These are phyloP conservation scores for Cryptosporidium felis DNA, from an alignment of 169 alveolate genomes.

Conservation along the genomic window DNA sequence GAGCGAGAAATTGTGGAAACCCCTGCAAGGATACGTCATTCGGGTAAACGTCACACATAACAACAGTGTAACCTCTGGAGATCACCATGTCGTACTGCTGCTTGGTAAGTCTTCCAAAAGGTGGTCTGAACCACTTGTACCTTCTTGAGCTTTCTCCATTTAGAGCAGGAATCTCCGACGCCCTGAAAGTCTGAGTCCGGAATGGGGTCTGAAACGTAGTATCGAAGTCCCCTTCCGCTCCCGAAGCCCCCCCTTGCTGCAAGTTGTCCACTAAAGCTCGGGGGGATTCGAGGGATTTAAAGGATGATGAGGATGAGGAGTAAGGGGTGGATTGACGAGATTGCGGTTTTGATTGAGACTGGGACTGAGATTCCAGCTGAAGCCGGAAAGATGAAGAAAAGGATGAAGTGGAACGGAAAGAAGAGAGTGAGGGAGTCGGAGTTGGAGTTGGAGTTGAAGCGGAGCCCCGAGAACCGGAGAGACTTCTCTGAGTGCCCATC, in stretches of 20 bases:
- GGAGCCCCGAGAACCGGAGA: neutral
- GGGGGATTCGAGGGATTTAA: neutral
- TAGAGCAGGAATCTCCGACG: too few relatives aligned
- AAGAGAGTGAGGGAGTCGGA: constrained; percentile 7
- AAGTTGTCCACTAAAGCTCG: neutral
- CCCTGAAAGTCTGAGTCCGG: too few relatives aligned
- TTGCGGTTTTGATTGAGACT: neutral
- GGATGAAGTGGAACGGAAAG: neutral
- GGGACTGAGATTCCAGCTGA: neutral
- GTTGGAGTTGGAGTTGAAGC: neutral
- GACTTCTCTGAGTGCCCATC: neutral
- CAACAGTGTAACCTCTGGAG: constrained; percentile 61
- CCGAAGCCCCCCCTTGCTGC: neutral
- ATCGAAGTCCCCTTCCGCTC: too few relatives aligned
- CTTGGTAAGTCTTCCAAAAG: constrained; percentile 58
- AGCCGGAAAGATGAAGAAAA: too few relatives aligned
- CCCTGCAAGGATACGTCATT: constrained; percentile 68
- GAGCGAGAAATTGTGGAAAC: constrained; percentile 64
- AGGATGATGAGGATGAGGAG: neutral
- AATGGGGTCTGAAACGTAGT: too few relatives aligned
- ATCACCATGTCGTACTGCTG: constrained; percentile 59
- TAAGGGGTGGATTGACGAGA: neutral
- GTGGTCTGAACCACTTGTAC: constrained; percentile 73
- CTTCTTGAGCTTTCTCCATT: neutral
- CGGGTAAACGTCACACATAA: constrained; percentile 72